Evolutionary conservation across 495 filamentous ascomycete species (phyloP).

Genomic region (Neurospora tetraspora): DNA sequence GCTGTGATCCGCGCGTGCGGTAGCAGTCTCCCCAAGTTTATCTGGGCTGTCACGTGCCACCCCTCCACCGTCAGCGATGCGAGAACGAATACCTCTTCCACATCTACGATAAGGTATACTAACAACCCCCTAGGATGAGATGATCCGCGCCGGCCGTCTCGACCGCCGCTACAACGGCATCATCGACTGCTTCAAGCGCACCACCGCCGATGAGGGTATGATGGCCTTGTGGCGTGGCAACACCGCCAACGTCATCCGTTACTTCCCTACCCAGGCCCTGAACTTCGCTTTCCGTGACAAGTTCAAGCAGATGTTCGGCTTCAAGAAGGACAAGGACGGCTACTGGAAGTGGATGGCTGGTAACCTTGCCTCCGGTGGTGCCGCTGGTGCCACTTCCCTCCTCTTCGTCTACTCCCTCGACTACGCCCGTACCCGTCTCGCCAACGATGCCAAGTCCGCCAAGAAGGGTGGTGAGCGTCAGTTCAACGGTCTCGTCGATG

Average conservation of each 20-base stretch:
- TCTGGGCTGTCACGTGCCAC: slow-evolving; percentile 13
- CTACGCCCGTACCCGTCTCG: slow-evolving; percentile 99
- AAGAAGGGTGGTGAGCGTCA: slow-evolving; percentile 96
- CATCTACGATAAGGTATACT: slow-evolving; percentile 1
- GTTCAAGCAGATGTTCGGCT: slow-evolving; percentile 99
- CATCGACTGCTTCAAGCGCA: slow-evolving; percentile 86
- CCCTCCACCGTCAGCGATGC: not conserved
- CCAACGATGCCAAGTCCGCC: slow-evolving; percentile 97
- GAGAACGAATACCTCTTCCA: not conserved
- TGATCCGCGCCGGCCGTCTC: slow-evolving; percentile 96
- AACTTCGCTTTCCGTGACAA: slow-evolving; percentile 99
- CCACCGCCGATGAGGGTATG: slow-evolving; percentile 68
- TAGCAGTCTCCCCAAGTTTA: not conserved
- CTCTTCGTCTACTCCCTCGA: slow-evolving; percentile 99
- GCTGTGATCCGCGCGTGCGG: slow-evolving; percentile 4
- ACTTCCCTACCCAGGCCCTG: slow-evolving; percentile 99
- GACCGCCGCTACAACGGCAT: slow-evolving; percentile 96
- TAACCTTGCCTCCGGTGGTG: slow-evolving; percentile 99
- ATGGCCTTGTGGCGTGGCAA: slow-evolving; percentile 97
- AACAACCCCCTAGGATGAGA: slow-evolving; percentile 74
- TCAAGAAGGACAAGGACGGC: slow-evolving; percentile 99
- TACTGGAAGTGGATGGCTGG: slow-evolving; percentile 99
- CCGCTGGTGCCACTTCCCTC: slow-evolving; percentile 98
- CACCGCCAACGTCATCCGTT: slow-evolving; percentile 99
- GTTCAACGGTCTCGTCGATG: slow-evolving; percentile 98